Percentiles rank a stretch among this genome's conserved stretches.
Evolutionary conservation across 208 protist species (phyloP).

Genomic region (Leishmania amazonensis): DNA sequence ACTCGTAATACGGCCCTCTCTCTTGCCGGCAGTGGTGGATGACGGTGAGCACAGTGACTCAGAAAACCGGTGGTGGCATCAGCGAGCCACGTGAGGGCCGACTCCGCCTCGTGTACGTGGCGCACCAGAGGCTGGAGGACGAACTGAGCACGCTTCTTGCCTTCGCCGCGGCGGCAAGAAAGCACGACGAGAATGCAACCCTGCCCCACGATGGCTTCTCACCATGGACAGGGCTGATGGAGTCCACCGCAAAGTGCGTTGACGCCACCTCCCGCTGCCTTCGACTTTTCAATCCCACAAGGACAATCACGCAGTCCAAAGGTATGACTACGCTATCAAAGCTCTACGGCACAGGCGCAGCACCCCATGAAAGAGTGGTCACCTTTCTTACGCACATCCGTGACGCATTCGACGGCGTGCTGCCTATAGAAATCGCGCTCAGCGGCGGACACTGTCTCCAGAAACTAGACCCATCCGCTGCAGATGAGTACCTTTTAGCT

Average conservation of each 20-base stretch:
- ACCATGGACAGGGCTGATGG: conserved; percentile 40
- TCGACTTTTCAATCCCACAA: conserved; percentile 59
- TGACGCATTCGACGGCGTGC: conserved; percentile 27
- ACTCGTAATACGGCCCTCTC: neutral
- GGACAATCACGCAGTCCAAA: conserved; percentile 33
- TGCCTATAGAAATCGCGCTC: conserved; percentile 39
- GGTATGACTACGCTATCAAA: conserved; percentile 44
- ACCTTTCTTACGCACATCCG: conserved; percentile 40
- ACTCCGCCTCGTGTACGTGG: conserved; percentile 31
- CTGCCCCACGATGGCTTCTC: conserved; percentile 29
- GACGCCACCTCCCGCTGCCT: conserved; percentile 45
- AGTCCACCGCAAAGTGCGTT: conserved; percentile 29
- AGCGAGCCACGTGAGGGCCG: conserved; percentile 11
- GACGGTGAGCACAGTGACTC: conserved; percentile 3
- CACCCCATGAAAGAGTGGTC: conserved; percentile 34
- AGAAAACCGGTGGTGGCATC: conserved; percentile 4
- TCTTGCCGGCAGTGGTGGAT: neutral
- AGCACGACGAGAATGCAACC: conserved; percentile 1
- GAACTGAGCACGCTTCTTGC: conserved; percentile 24
- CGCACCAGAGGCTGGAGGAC: conserved; percentile 41
- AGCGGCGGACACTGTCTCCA: conserved; percentile 34
- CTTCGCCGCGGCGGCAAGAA: conserved; percentile 16
- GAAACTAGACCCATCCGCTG: conserved; percentile 21
- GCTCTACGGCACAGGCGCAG: conserved; percentile 47
- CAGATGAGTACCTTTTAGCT: conserved; percentile 17